Evolutionary conservation across 1,284 basidiomycete species (phyloP), one percentile per base, ranked within the genome.

Genomic region (Bjerkandera adusta): DNA sequence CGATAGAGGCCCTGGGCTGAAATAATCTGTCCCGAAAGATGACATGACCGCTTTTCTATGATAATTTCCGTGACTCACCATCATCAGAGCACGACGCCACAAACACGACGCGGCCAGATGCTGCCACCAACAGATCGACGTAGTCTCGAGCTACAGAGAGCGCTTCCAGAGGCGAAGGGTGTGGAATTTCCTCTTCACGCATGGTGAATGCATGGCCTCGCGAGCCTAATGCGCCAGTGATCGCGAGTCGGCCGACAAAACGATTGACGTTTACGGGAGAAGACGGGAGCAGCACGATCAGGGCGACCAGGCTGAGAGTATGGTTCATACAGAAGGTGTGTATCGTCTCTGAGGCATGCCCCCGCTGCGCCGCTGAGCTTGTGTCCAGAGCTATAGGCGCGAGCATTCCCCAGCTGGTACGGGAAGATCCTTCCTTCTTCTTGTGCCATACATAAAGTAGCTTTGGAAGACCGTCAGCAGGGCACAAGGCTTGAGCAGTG

Each of bases 361-460:
- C 50, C 12, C 64, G 58, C 43, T 67, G 60, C 34, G 59, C 46
- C 21, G 45, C 49, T 39, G 63, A 64, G 33, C 50, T 52, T 34
- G 59, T 52, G 48, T 67, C 63, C 26, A 66, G 45, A 22, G 60
- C 53, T 36, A 67, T 62, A 27, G 65, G 66, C 15, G 65, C 65
- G 18, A 68, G 48, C 36, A 66, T 47, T 26, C 66, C 65, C 63
- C 65, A 67, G 3, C 57, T 54, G 11, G 56, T 48, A 36, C 53
- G 52, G 37, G 55, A 53, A 15, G 61, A 61, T 43, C 56, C 49
- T 48, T 64, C 63, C 36, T 64, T 66, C 51, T 55, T 57, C 47
- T 60, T 58, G 52, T 67, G 65, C 65, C 65, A 68, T 34, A 57
- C 59, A 50, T 66, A 63, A 18, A 66, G 57, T 41, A 68, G 60